Evolutionary conservation across 805 yeast genomes (phyloP).

Genomic region (Cyberlindnera mycetangii): DNA sequence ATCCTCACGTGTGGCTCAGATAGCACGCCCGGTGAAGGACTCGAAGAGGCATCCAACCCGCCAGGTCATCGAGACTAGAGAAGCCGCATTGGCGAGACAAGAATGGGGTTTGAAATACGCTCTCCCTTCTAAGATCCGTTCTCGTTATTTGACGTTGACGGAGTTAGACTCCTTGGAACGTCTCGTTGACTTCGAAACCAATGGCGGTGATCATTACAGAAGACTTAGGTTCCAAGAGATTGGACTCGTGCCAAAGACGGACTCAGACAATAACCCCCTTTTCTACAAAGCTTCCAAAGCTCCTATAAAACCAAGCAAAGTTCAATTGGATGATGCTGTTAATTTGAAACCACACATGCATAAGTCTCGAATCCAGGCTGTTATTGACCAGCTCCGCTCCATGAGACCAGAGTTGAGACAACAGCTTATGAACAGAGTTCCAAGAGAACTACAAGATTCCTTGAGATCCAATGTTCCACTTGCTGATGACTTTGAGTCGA

Average conservation of each 20-base stretch:
- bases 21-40: slow-evolving; percentile 28
- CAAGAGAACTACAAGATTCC: slow-evolving; percentile 33
- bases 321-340: slow-evolving; percentile 8
- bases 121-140: slow-evolving; percentile 59
- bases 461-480: slow-evolving; percentile 19
- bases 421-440: slow-evolving; percentile 53
- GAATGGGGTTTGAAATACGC: slow-evolving; percentile 76
- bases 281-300: slow-evolving; percentile 26
- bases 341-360: not conserved
- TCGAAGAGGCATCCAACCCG: slow-evolving; percentile 51
- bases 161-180: slow-evolving; percentile 65
- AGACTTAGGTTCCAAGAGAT: slow-evolving; percentile 67
- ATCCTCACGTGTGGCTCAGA: slow-evolving; percentile 33
- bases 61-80: slow-evolving; percentile 69
- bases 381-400: slow-evolving; percentile 7
- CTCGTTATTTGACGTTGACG: slow-evolving; percentile 58
- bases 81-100: slow-evolving; percentile 58
- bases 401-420: slow-evolving; percentile 51
- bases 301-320: slow-evolving; percentile 28
- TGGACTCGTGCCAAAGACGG: slow-evolving; percentile 41
- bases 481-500: slow-evolving; percentile 30
- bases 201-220: slow-evolving; percentile 56
- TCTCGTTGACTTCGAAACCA: slow-evolving; percentile 69
- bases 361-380: slow-evolving; percentile 9
- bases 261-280: slow-evolving; percentile 33